Conservation (phyloP, 1,284 basidiomycete species). For the Somion occarium region DNA sequence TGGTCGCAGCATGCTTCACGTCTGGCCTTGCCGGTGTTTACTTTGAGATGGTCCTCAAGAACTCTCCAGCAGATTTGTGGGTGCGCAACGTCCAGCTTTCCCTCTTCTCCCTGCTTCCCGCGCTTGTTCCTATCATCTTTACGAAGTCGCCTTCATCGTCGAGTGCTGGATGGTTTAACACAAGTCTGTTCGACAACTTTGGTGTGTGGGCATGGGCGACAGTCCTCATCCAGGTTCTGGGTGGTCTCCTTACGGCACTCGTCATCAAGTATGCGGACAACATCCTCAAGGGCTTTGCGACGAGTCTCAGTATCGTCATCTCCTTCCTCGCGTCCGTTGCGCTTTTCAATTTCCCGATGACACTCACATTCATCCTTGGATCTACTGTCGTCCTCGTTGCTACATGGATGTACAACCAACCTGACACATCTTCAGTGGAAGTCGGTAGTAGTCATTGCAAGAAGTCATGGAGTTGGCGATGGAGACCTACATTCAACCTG, state of each 20-base stretch:
- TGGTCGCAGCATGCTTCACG: slow-evolving; percentile 72
- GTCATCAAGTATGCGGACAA: slow-evolving; percentile 90
- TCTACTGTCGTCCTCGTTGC: slow-evolving; percentile 80
- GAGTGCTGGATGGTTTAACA: slow-evolving; percentile 37
- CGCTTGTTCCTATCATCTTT: slow-evolving; percentile 65
- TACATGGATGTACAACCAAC: slow-evolving; percentile 89
- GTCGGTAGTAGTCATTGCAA: slow-evolving; percentile 13
- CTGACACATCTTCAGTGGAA: slow-evolving; percentile 16
- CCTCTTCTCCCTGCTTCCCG: slow-evolving; percentile 73
- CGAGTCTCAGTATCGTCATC: slow-evolving; percentile 87
- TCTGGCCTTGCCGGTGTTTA: slow-evolving; percentile 81
- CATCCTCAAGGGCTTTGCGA: slow-evolving; percentile 94
- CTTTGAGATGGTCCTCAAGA: slow-evolving; percentile 81
- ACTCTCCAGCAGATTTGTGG: slow-evolving; percentile 68
- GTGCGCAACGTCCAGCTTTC: slow-evolving; percentile 78
- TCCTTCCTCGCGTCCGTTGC: slow-evolving; percentile 90
- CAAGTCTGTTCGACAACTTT: slow-evolving; percentile 69
- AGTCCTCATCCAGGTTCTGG: slow-evolving; percentile 85
- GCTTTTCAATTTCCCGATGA: slow-evolving; percentile 87
- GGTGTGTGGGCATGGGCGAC: slow-evolving; percentile 94
- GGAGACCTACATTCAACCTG: slow-evolving; percentile 16
- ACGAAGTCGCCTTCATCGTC: slow-evolving; percentile 30
- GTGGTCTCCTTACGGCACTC: slow-evolving; percentile 87
- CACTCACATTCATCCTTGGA: slow-evolving; percentile 81
- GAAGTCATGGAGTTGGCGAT: slow-evolving; percentile 26